Conservation (phyloP, 1,284 basidiomycete species). For the Malassezia slooffiae region DNA sequence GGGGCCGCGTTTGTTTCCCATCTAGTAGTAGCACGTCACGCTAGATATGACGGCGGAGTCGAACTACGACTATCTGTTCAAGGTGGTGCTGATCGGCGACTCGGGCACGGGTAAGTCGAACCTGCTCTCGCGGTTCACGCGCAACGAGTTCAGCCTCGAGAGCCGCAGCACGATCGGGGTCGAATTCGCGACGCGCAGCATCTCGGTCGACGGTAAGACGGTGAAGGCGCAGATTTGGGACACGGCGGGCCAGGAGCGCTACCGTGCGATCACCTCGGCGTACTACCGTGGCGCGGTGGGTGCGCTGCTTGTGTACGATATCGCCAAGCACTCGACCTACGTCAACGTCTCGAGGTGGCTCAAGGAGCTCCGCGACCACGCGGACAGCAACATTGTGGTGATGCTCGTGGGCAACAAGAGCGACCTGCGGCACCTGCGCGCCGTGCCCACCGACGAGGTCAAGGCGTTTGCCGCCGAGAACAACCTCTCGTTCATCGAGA, state of each 20-base stretch:
- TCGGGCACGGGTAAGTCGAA: constrained; percentile 93
- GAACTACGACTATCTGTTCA: constrained; percentile 45
- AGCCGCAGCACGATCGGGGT: constrained; percentile 92
- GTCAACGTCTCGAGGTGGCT: constrained; percentile 94
- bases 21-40: neutral
- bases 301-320: constrained; percentile 51
- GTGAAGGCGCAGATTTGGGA: constrained; percentile 99
- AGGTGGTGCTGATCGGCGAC: constrained; percentile 82
- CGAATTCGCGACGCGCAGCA: constrained; percentile 93
- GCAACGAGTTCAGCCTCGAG: constrained; percentile 98
- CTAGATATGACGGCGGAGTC: constrained; percentile 35
- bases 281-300: constrained; percentile 96
- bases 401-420: constrained; percentile 63
- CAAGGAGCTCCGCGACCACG: constrained; percentile 73
- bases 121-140: constrained; percentile 60
- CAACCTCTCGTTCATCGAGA: constrained; percentile 80
- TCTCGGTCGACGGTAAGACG: constrained; percentile 88
- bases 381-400: constrained; percentile 51
- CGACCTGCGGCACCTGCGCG: constrained; percentile 91
- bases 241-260: constrained; percentile 92
- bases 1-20: neutral
- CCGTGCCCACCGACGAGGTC: constrained; percentile 72
- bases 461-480: constrained; percentile 56
- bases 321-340: constrained; percentile 74
- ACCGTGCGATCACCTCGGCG: constrained; percentile 87